These are phyloP conservation scores for Hylodesmum podocarpum DNA, from an alignment of 306 rosid species.

Conservation along the genomic window DNA sequence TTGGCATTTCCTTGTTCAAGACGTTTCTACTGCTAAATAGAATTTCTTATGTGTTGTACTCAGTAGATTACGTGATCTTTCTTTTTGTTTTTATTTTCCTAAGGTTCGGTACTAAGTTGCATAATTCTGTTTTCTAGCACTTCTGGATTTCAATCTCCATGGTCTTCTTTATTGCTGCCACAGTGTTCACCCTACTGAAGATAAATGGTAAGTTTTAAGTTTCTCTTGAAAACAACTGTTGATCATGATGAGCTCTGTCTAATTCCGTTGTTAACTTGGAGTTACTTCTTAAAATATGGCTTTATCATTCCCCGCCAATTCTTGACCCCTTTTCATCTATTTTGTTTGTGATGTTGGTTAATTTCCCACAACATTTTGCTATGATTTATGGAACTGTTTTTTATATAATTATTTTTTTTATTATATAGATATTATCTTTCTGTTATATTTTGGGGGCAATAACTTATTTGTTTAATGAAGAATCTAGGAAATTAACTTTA, in stretches of 20 bases:
- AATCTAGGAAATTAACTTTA: not conserved
- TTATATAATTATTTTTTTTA: not conserved
- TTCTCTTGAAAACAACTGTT: slow-evolving; percentile 15
- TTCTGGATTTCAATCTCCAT: slow-evolving; percentile 98
- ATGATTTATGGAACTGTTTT: slow-evolving; percentile 3
- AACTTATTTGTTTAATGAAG: not conserved
- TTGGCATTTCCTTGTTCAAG: slow-evolving; percentile 2
- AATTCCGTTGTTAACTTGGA: not conserved
- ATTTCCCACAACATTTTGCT: not conserved
- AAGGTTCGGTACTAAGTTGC: slow-evolving; percentile 29
- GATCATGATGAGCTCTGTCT: slow-evolving; percentile 2
- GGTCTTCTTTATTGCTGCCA: slow-evolving; percentile 95
- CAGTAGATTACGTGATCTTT: slow-evolving; percentile 1
- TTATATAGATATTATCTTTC: not conserved
- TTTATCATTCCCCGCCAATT: not conserved
- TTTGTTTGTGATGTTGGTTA: not conserved
- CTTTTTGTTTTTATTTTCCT: not conserved
- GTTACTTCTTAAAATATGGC: slow-evolving; percentile 5
- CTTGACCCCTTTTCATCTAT: not conserved
- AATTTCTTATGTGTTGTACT: slow-evolving; percentile 22
- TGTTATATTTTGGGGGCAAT: not conserved
- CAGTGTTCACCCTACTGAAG: slow-evolving; percentile 86
- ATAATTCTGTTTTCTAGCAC: slow-evolving; percentile 61
- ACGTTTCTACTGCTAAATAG: not conserved
- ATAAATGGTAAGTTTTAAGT: slow-evolving; percentile 66